Evolutionary conservation across 2,329 filamentous ascomycete genomes (phyloP).

Genomic region (Diaporthe ampelina): DNA sequence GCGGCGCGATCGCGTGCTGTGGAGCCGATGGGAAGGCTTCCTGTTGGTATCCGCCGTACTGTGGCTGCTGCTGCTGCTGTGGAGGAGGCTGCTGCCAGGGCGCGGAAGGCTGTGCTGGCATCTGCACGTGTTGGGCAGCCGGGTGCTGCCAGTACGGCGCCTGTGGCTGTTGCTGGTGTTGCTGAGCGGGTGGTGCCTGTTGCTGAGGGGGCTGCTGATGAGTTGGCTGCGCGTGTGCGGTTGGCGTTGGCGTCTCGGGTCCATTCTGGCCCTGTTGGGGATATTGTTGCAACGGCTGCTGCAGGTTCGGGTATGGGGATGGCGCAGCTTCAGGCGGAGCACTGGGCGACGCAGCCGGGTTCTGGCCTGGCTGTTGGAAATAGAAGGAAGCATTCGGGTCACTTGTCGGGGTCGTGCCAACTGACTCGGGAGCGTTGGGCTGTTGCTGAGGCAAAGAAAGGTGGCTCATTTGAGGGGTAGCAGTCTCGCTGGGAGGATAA

Average conservation of each 20-base stretch:
- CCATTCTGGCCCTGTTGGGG: conserved; percentile 51
- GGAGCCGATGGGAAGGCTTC: conserved; percentile 77
- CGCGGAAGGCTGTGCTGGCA: conserved; percentile 56
- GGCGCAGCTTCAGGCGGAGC: conserved; percentile 57
- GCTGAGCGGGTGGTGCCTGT: conserved; percentile 47
- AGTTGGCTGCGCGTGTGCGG: conserved; percentile 55
- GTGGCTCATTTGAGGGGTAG: conserved; percentile 48
- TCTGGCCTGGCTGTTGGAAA: conserved; percentile 59
- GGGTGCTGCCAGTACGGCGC: conserved; percentile 65
- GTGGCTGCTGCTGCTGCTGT: conserved; percentile 43
- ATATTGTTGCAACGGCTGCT: conserved; percentile 44
- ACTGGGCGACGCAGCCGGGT: conserved; percentile 54
- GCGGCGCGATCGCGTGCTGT: conserved; percentile 67
- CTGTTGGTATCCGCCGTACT: conserved; percentile 67
- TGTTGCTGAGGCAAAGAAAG: conserved; percentile 51
- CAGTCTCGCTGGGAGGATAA: conserved; percentile 52
- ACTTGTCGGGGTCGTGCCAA: conserved; percentile 52
- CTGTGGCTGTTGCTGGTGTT: conserved; percentile 49
- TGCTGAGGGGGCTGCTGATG: conserved; percentile 47
- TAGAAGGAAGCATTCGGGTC: conserved; percentile 73
- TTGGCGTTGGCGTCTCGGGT: conserved; percentile 54
- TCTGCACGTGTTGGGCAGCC: conserved; percentile 56
- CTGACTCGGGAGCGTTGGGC: conserved; percentile 50
- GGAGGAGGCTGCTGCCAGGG: conserved; percentile 53
- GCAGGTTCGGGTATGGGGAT: conserved; percentile 68